Conservation (phyloP, 2,329 filamentous ascomycete genomes). For the Fusarium sp. region DNA sequence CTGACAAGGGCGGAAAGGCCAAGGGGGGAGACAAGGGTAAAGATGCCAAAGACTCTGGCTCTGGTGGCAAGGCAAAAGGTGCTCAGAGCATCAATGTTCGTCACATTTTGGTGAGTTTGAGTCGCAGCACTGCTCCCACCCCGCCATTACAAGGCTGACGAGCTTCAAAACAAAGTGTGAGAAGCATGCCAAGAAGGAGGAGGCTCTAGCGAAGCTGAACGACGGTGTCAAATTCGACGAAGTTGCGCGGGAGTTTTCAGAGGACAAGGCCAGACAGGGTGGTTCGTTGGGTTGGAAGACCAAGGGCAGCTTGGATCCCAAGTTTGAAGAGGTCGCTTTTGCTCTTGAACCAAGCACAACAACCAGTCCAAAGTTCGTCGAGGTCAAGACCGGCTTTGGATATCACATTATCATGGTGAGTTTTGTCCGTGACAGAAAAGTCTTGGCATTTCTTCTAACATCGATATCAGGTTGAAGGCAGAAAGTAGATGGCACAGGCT, state of each 20-base stretch:
- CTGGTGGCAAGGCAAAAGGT: constrained; percentile 59
- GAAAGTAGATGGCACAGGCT: constrained; percentile 49
- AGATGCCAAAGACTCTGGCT: constrained; percentile 49
- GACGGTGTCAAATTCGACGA: constrained; percentile 78
- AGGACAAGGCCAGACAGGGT: constrained; percentile 80
- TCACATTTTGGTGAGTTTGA: constrained; percentile 69
- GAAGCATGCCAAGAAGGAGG: constrained; percentile 82
- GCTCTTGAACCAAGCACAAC: constrained; percentile 74
- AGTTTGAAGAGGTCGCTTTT: constrained; percentile 80
- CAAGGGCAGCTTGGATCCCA: constrained; percentile 72
- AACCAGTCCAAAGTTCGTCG: constrained; percentile 70
- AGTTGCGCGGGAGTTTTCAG: constrained; percentile 76
- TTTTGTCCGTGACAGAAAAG: not conserved
- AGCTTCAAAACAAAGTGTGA: constrained; percentile 63
- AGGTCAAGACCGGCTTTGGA: constrained; percentile 79
- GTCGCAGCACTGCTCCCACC: not conserved
- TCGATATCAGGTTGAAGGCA: constrained; percentile 53
- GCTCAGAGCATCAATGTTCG: constrained; percentile 78
- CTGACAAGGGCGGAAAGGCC: constrained; percentile 52
- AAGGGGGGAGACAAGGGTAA: constrained; percentile 36
- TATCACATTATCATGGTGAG: constrained; percentile 84
- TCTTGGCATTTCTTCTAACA: constrained; percentile 6
- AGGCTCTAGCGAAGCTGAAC: constrained; percentile 75
- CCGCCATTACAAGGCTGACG: constrained; percentile 16
- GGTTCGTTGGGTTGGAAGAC: constrained; percentile 79